Evolutionary conservation across 225 moss, liverwort and hornwort species (phyloP).

Genomic region (Bryum argenteum): DNA sequence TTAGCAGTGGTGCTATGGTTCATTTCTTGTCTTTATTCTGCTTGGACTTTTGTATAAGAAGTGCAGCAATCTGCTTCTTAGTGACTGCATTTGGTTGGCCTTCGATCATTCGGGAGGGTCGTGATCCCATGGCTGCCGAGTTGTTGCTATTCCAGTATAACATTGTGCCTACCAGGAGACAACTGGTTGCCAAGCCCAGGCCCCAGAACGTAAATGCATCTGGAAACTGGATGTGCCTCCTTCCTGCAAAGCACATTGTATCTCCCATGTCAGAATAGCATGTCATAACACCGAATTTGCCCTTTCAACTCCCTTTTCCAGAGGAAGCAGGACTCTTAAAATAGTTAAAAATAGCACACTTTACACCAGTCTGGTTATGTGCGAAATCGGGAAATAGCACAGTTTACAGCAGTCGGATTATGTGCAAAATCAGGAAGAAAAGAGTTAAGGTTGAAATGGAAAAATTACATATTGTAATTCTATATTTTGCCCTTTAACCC

Average conservation of each 20-base stretch:
- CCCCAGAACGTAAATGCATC: slow-evolving; percentile 15
- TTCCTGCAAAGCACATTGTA: background rate
- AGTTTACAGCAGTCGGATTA: too few species aligned
- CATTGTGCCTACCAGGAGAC: slow-evolving; percentile 17
- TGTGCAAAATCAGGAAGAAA: too few species aligned
- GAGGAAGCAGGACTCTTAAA: too few species aligned
- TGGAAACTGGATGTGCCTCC: slow-evolving; percentile 13
- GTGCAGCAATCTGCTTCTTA: slow-evolving; percentile 37
- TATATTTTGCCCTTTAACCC: too few species aligned
- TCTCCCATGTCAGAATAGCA: background rate
- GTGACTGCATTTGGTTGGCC: slow-evolving; percentile 27
- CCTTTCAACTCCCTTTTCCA: too few species aligned
- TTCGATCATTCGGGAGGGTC: slow-evolving; percentile 22
- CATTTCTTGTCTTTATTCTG: slow-evolving; percentile 22
- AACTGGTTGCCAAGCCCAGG: slow-evolving; percentile 30
- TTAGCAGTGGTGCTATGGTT: background rate
- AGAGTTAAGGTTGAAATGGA: too few species aligned
- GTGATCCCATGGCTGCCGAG: background rate
- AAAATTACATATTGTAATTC: too few species aligned
- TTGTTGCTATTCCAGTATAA: background rate
- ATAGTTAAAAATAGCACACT: too few species aligned
- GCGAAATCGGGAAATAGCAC: too few species aligned
- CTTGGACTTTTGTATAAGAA: slow-evolving; percentile 27
- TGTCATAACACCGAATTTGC: too few species aligned
- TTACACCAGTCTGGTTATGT: too few species aligned